phyloP scores from a whole-genome alignment of 352 stramenopile genomes.

The Pseudoperonospora humuli region DNA sequence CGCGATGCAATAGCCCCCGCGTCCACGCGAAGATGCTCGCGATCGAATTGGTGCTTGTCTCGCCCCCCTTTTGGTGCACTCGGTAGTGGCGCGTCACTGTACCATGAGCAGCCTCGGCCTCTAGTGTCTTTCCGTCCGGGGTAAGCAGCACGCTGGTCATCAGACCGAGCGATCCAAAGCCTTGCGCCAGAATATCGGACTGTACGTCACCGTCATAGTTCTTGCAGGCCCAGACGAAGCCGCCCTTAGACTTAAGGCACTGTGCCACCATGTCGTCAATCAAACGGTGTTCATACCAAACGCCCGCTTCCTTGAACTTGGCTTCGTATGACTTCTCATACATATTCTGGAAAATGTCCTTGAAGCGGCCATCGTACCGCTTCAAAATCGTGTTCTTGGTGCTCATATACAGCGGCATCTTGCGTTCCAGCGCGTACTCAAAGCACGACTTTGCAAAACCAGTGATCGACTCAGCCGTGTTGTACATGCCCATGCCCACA shows the following conservation, averaged over 20 bases:
- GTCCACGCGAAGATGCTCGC: constrained; percentile 88
- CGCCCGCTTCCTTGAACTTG: constrained; percentile 58
- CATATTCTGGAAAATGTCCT: constrained; percentile 86
- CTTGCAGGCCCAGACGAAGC: constrained; percentile 88
- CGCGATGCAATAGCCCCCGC: constrained; percentile 70
- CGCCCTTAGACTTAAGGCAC: constrained; percentile 81
- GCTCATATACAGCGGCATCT: constrained; percentile 76
- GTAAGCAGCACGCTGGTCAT: constrained; percentile 85
- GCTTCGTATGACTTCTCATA: constrained; percentile 75
- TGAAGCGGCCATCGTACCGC: constrained; percentile 80
- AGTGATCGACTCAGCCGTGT: constrained; percentile 76
- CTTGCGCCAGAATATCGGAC: constrained; percentile 85
- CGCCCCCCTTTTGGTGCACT: constrained; percentile 81
- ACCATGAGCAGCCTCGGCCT: constrained; percentile 84
- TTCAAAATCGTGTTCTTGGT: constrained; percentile 92
- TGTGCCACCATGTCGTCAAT: constrained; percentile 90
- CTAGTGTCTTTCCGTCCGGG: constrained; percentile 79
- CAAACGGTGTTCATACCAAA: constrained; percentile 81
- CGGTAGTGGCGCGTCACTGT: constrained; percentile 87
- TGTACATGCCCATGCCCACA: constrained; percentile 87
- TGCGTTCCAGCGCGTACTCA: constrained; percentile 49
- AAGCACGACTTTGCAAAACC: constrained; percentile 64
- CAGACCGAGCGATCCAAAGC: constrained; percentile 81
- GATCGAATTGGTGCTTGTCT: constrained; percentile 86
- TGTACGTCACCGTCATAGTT: constrained; percentile 90